Conservation (phyloP, 371 early-diverging fungal genomes). For the Circinella umbellata region DNA sequence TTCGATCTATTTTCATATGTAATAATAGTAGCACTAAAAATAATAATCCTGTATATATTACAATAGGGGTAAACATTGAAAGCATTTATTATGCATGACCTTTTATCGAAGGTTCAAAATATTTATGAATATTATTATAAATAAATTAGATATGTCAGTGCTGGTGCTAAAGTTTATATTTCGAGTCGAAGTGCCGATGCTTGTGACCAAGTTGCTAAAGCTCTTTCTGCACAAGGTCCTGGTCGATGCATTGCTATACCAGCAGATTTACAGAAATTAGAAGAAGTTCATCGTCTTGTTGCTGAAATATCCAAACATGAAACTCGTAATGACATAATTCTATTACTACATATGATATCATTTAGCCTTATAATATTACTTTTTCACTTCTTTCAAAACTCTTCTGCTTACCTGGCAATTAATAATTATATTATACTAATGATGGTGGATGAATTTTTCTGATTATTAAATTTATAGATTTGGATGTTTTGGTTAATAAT, state of each 20-base stretch:
- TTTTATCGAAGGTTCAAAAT: too few relatives aligned
- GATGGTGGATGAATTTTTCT: not conserved
- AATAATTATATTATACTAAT: too few relatives aligned
- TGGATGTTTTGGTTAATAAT: slow-evolving; percentile 88
- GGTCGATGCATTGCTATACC: slow-evolving; percentile 76
- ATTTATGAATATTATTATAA: too few relatives aligned
- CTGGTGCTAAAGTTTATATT: slow-evolving; percentile 82
- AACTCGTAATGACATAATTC: not conserved
- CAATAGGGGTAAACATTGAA: slow-evolving; percentile 36
- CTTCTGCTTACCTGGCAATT: too few relatives aligned
- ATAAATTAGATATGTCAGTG: slow-evolving; percentile 55
- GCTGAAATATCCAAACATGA: slow-evolving; percentile 48
- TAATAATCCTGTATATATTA: too few relatives aligned
- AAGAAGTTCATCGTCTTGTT: slow-evolving; percentile 63
- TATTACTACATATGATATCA: not conserved
- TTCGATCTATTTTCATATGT: not conserved
- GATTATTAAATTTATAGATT: slow-evolving; percentile 42
- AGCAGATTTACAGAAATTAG: slow-evolving; percentile 76
- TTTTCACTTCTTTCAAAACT: too few relatives aligned
- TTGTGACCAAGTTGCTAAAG: slow-evolving; percentile 55
- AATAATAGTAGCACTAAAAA: too few relatives aligned
- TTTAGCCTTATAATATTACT: not conserved
- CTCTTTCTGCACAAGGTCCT: slow-evolving; percentile 62
- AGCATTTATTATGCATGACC: too few relatives aligned
- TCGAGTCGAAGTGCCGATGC: slow-evolving; percentile 66